phyloP scores from a whole-genome alignment of 2,329 filamentous ascomycete species.

The Alternaria tenuissima region DNA sequence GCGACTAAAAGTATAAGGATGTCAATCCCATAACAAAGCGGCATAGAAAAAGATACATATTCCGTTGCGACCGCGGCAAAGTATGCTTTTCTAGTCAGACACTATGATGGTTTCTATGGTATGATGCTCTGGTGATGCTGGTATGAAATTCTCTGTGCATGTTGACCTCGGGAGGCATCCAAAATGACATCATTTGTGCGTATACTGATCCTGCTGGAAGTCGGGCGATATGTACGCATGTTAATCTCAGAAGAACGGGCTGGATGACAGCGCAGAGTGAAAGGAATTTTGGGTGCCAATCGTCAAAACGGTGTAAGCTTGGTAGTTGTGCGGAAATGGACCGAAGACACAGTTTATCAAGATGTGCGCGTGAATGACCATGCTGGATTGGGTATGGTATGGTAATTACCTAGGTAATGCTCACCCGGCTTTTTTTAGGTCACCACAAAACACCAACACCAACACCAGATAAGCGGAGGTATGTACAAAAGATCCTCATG shows the following conservation, averaged over 20 bases:
- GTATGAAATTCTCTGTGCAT: too few species aligned
- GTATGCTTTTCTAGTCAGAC: not conserved
- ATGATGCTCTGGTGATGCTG: not conserved
- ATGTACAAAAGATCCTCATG: too few species aligned
- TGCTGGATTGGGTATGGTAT: too few species aligned
- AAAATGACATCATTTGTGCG: conserved; percentile 3
- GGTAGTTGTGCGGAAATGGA: too few species aligned
- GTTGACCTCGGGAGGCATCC: not conserved
- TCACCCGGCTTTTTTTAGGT: not conserved
- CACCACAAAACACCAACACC: not conserved
- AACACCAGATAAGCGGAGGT: not conserved
- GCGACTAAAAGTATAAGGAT: not conserved
- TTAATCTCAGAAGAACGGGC: not conserved
- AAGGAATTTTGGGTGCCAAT: not conserved
- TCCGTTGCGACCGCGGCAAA: not conserved
- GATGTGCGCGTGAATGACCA: too few species aligned
- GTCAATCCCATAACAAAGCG: not conserved
- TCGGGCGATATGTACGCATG: not conserved
- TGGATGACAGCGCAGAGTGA: not conserved
- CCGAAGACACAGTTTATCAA: too few species aligned
- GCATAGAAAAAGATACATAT: not conserved
- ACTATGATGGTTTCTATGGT: not conserved
- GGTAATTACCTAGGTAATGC: too few species aligned
- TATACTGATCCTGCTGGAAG: not conserved
- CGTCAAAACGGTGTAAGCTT: too few species aligned